phyloP scores from a whole-genome alignment of 306 rosid genomes.

The Inga oerstediana region DNA sequence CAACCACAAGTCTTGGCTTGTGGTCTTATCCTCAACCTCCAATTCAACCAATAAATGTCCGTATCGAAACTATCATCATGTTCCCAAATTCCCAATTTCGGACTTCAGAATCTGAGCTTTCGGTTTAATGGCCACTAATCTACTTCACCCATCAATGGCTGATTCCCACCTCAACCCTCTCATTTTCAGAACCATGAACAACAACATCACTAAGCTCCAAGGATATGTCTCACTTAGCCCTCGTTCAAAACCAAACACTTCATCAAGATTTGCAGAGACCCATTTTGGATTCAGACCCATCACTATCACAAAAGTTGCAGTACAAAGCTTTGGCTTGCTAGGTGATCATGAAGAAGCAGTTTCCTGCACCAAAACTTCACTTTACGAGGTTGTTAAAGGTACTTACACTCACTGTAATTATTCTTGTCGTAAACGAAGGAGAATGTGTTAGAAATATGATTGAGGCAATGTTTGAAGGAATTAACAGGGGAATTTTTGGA shows the following conservation, averaged over 20 bases:
- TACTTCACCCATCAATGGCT: constrained; percentile 46
- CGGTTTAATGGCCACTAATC: constrained; percentile 53
- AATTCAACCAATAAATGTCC: background rate
- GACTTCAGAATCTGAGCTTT: background rate
- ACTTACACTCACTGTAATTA: background rate
- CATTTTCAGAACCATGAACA: constrained; percentile 38
- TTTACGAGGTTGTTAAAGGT: constrained; percentile 72
- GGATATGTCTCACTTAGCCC: constrained; percentile 28
- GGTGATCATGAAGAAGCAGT: constrained; percentile 48
- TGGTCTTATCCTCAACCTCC: background rate
- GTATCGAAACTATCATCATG: background rate
- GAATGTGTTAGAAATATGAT: constrained; percentile 7
- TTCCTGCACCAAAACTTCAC: constrained; percentile 49
- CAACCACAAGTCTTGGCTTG: background rate
- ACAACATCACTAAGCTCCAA: constrained; percentile 34
- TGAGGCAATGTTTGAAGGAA: constrained; percentile 52
- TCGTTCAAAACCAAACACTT: constrained; percentile 34
- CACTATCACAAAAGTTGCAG: constrained; percentile 47
- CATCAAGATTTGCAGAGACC: constrained; percentile 49
- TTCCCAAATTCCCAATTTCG: background rate
- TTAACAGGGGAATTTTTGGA: constrained; percentile 84
- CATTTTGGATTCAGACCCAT: constrained; percentile 49
- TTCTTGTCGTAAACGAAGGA: background rate
- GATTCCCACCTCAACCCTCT: constrained; percentile 38
- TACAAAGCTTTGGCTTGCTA: constrained; percentile 44